Base-by-base conservation (phyloP, 345 rosid species). In the Populus simonii region DNA sequence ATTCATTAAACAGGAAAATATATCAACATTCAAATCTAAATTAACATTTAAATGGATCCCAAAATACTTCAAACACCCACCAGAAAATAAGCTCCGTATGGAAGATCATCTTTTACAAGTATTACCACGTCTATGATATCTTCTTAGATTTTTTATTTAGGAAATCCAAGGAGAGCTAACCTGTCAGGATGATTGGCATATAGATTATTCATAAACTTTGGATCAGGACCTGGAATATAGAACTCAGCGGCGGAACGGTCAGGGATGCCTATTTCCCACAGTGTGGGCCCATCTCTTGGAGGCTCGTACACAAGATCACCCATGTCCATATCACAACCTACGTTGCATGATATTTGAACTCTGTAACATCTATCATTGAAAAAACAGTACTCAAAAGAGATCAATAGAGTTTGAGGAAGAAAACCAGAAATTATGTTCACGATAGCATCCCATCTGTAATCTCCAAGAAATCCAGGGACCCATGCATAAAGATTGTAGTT, bases 211-310 rank as follows among this genome's bases (percentile, higher is more conserved):
- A 87, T 43, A 82, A 85, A 84, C 68, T 69, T 84, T 8, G 96
- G 92, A 86, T 95, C 83, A 0, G 97, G 93, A 85, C 91, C 96
- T 2, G 99, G 99, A 84, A 86, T 80, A 80, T 87, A 88, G 80
- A 95, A 95, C 73, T 92, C 94, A 15, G 92, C 88, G 6, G 98
- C 96, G 6, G 94, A 87, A 66, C 98, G 90, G 84, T 95, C 93
- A 53, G 99, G 97, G 76, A 86, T 80, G 43, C 99, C 99, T 20
- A 95, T 93, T 82, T 95, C 98, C 99, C 99, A 95, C 79, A 95
- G 76, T 3, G 97, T 95, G n/a, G 90, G 89, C 62, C 99, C 98
- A 76, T 90, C 90, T 81, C 99, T 92, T 55, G 97, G 96, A 68
- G 98, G 97, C 80, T 88, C 84, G 38, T 88, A 92, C 17, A 89